Percentiles rank a stretch among this genome's conserved stretches.
Evolutionary conservation across 805 yeast genomes (phyloP).

Genomic region (Yamadazyma sp.): DNA sequence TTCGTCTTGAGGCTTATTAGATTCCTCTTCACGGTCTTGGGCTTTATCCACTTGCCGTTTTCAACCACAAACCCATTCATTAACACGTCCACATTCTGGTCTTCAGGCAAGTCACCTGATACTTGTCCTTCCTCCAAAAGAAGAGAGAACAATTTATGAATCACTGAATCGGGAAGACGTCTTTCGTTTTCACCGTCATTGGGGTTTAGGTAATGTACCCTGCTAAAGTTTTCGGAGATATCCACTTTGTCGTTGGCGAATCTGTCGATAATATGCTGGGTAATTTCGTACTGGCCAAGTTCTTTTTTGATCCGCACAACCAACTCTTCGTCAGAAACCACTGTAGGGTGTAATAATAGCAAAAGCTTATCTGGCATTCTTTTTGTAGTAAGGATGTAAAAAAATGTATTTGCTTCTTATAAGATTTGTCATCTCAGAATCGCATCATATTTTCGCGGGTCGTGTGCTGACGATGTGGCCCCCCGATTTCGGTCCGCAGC

Average conservation of each 20-base stretch:
- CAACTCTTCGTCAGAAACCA: slow-evolving; percentile 53
- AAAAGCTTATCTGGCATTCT: slow-evolving; percentile 13
- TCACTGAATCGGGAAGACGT: slow-evolving; percentile 39
- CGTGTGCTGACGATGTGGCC: slow-evolving; percentile 3
- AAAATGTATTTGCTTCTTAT: not conserved
- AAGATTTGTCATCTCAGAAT: slow-evolving; percentile 10
- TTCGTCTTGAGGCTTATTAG: slow-evolving; percentile 32
- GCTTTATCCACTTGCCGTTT: slow-evolving; percentile 54
- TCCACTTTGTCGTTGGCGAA: slow-evolving; percentile 49
- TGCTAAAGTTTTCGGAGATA: slow-evolving; percentile 40
- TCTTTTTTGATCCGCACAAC: slow-evolving; percentile 42
- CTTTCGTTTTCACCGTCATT: slow-evolving; percentile 38
- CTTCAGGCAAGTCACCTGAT: slow-evolving; percentile 52
- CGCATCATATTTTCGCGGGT: slow-evolving; percentile 5
- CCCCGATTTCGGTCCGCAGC: slow-evolving; percentile 9
- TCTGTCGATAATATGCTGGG: slow-evolving; percentile 59
- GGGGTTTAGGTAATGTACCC: slow-evolving; percentile 58
- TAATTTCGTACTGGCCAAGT: slow-evolving; percentile 24
- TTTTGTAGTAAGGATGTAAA: no score
- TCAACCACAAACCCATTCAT: slow-evolving; percentile 62
- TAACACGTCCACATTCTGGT: slow-evolving; percentile 59
- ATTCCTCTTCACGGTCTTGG: slow-evolving; percentile 33
- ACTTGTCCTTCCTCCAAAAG: slow-evolving; percentile 47
- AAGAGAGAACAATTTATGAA: slow-evolving; percentile 26
- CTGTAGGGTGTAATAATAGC: slow-evolving; percentile 64